These are phyloP conservation scores for Mrakia frigida DNA, from an alignment of 768 basidiomycete species.

Conservation along the genomic window DNA sequence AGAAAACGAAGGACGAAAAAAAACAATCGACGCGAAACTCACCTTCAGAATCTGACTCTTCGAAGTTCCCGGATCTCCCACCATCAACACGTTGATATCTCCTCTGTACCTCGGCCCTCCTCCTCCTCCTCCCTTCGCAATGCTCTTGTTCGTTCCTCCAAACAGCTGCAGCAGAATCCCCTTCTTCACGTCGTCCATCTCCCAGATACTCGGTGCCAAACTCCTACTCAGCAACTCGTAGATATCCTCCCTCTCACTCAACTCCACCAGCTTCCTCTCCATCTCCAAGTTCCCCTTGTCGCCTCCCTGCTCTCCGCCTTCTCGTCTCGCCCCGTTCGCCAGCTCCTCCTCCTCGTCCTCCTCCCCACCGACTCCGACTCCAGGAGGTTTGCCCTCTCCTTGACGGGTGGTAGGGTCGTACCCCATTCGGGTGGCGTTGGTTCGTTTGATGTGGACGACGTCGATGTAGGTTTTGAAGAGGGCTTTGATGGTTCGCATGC, in stretches of 20 bases:
- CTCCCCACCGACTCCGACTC: constrained; percentile 61
- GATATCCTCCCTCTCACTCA: constrained; percentile 70
- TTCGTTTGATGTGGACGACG: constrained; percentile 82
- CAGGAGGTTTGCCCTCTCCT: constrained; percentile 60
- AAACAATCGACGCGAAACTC: constrained; percentile 40
- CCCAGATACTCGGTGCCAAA: constrained; percentile 92
- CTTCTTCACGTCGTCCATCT: constrained; percentile 99
- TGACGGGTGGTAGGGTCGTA: constrained; percentile 70
- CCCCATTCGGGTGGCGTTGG: constrained; percentile 58
- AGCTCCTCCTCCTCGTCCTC: constrained; percentile 55
- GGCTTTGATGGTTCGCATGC: constrained; percentile 84
- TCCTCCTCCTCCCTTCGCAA: constrained; percentile 84
- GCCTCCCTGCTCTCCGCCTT: constrained; percentile 45
- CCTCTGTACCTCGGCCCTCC: constrained; percentile 95
- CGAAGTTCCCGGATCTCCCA: constrained; percentile 94
- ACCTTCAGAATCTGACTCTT: constrained; percentile 94
- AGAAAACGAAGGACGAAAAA: not conserved
- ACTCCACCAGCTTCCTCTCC: constrained; percentile 67
- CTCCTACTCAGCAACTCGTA: constrained; percentile 80
- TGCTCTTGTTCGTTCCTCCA: constrained; percentile 95
- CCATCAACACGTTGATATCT: constrained; percentile 94
- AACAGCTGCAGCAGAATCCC: constrained; percentile 93
- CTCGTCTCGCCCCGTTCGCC: constrained; percentile 47
- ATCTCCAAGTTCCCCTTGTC: constrained; percentile 57
- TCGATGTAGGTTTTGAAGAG: constrained; percentile 97